Evolutionary conservation across 495 filamentous ascomycete genomes (phyloP).

Genomic region (Xylaria intraflava): DNA sequence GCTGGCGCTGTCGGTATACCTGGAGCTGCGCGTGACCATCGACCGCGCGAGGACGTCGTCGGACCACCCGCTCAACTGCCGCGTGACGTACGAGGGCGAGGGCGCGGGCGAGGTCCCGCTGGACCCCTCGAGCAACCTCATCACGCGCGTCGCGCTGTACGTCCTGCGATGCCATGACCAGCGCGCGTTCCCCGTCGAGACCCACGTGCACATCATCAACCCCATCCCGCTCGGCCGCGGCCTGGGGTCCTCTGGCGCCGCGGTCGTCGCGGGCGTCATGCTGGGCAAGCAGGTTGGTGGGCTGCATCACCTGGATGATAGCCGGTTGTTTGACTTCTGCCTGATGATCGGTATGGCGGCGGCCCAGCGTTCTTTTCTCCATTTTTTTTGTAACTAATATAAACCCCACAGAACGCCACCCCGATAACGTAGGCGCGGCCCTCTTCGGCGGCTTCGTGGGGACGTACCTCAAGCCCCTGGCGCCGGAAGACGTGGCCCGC

Average conservation of each 20-base stretch:
- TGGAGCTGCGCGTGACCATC: constrained; percentile 74
- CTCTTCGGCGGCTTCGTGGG: constrained; percentile 96
- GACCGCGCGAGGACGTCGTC: constrained; percentile 48
- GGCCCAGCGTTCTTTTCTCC: background rate
- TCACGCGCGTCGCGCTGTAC: constrained; percentile 87
- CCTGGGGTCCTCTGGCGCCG: constrained; percentile 85
- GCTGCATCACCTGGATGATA: constrained; percentile 66
- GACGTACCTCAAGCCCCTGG: constrained; percentile 85
- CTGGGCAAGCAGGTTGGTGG: constrained; percentile 83
- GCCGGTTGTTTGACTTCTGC: constrained; percentile 86
- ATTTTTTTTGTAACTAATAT: constrained; percentile 11
- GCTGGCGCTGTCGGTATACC: constrained; percentile 81
- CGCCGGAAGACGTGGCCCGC: constrained; percentile 73
- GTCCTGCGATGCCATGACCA: constrained; percentile 85
- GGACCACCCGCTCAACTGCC: constrained; percentile 68
- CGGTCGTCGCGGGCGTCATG: constrained; percentile 88
- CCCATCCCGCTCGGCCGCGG: constrained; percentile 87
- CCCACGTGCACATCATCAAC: constrained; percentile 88
- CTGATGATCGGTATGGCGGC: constrained; percentile 69
- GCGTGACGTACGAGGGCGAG: constrained; percentile 80
- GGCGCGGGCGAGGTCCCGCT: constrained; percentile 69
- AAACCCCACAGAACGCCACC: constrained; percentile 66
- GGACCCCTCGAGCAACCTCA: constrained; percentile 74
- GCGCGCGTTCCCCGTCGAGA: constrained; percentile 72
- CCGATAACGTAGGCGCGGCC: constrained; percentile 93